Base-by-base conservation (phyloP, 108 stramenopile species). In the Cyclotella baltica region DNA sequence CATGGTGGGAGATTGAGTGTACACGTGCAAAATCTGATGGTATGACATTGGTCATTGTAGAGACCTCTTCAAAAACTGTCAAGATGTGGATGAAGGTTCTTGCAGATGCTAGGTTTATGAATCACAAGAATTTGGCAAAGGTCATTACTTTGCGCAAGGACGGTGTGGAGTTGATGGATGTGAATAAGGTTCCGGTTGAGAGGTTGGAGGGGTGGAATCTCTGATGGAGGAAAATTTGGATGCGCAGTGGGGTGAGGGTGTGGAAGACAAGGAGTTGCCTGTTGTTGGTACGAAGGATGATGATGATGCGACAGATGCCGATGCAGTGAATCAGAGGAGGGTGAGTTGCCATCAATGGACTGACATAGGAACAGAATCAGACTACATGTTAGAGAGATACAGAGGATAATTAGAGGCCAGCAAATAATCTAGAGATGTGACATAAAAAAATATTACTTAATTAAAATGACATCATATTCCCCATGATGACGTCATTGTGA, bases 41-140 rank as follows among this genome's bases (percentile, higher is more conserved):
- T 9, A 36, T 52, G 62, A 76, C 70, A 25, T 71, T 85, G 70
- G 80, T 62, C 3, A 69, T 81, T 1, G 70, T 85, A 46, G 48
- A 61, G 29, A 81, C 70, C 33, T 57, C 75, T 19, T 77, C 80
- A 0, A 81, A 59, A 34, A 59, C 53, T 61, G 63, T 34, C 63
- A 48, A 29, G 35, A 47, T 23, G 53, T 71, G 27, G 38, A 48
- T 38, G 38, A 37, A 72, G 33, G 38, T 38, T 38, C 34, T 72
- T 30, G 20, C 23, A 62, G 52, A 43, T 19, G 3, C 20, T 18
- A 46, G 80, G 34, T 81, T 58, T 37, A 85, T 80, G n/a, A 72
- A 77, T 48, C 74, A 80, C 15, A 85, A 81, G 70, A 72, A 85
- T 53, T 61, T 85, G 50, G 84, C 84, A 25, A 77, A 81, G 63